phyloP scores from a whole-genome alignment of 2,329 filamentous ascomycete genomes.

The Pseudodiploospora longispora region DNA sequence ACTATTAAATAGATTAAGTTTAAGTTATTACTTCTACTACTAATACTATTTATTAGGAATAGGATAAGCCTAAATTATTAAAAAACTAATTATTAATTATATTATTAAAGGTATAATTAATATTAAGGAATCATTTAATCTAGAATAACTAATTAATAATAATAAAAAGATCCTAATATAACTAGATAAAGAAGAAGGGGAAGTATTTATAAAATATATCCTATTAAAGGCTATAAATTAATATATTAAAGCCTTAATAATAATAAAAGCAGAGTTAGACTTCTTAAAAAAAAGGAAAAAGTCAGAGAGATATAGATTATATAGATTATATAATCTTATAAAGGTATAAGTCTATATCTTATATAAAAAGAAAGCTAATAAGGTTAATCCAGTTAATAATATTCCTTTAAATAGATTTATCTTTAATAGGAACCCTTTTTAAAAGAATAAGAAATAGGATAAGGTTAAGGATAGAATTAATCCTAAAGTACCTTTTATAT shows the following conservation, averaged over 20 bases:
- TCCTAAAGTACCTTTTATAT: too few relatives aligned
- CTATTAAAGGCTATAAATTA: neutral
- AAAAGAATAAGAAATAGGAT: too few relatives aligned
- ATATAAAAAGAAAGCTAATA: too few relatives aligned
- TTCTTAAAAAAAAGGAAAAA: neutral
- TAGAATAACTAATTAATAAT: neutral
- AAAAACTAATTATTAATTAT: neutral
- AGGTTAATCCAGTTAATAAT: too few relatives aligned
- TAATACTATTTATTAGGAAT: neutral
- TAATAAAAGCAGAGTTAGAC: neutral
- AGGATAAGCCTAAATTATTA: neutral
- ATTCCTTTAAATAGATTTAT: too few relatives aligned
- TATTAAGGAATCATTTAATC: neutral
- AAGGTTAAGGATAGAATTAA: too few relatives aligned
- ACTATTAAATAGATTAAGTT: neutral
- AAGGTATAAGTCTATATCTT: too few relatives aligned
- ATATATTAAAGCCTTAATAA: neutral
- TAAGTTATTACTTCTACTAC: neutral
- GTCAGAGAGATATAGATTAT: neutral
- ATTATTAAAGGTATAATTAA: neutral
- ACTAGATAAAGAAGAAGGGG: neutral
- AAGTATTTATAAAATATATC: neutral
- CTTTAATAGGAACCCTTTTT: too few relatives aligned
- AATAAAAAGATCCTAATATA: neutral
- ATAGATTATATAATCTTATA: neutral